Evolutionary conservation across 2,329 filamentous ascomycete genomes (phyloP).

Genomic region (Raffaelea arxii): DNA sequence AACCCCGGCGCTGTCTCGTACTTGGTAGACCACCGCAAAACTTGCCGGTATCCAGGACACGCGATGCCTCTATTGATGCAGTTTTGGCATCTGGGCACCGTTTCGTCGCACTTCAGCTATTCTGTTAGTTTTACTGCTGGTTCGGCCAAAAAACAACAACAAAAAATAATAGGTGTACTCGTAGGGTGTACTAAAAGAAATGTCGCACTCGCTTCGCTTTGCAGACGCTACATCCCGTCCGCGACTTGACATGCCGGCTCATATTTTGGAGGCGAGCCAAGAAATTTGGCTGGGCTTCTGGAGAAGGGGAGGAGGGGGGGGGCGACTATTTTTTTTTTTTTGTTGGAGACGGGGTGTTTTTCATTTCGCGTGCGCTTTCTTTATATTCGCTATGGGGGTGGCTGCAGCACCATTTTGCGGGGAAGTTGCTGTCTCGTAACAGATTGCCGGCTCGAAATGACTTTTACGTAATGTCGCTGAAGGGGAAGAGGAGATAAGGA

Average conservation of each 20-base stretch:
- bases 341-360: too few species aligned
- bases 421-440: too few species aligned
- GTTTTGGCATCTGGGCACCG: constrained; percentile 18
- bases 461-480: too few species aligned
- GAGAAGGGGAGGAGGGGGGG: too few species aligned
- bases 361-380: too few species aligned
- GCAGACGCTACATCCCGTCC: constrained; percentile 12
- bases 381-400: too few species aligned
- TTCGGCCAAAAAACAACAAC: background rate
- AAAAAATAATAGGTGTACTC: background rate
- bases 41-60: constrained; percentile 21
- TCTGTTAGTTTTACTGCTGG: background rate
- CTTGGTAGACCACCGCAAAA: constrained; percentile 32
- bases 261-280: too few species aligned
- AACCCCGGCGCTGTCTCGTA: constrained; percentile 18
- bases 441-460: too few species aligned
- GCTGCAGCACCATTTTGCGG: too few species aligned
- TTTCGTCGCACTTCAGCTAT: constrained; percentile 23
- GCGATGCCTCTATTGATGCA: constrained; percentile 19
- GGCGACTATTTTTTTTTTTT: too few species aligned
- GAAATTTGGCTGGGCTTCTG: too few species aligned
- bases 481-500: too few species aligned
- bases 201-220: constrained; percentile 8
- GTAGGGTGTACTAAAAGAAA: background rate
- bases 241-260: constrained; percentile 13